A percentile compares a stretch with the other conserved stretches of the same genome.
phyloP scores from a whole-genome alignment of 2,329 filamentous ascomycete genomes.

The Ambrosiella cleistominuta region DNA sequence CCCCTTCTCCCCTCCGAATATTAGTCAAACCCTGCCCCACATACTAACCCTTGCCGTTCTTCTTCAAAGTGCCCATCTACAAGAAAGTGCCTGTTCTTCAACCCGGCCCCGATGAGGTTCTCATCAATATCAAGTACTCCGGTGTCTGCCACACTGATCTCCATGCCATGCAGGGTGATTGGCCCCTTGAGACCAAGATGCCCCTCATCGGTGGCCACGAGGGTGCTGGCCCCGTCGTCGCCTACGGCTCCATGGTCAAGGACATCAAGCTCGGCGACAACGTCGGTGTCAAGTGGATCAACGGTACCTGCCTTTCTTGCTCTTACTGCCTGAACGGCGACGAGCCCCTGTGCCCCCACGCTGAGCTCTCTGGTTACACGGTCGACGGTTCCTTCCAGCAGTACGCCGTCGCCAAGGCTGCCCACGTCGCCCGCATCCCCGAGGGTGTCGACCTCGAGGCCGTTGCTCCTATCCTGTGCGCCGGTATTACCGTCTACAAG shows the following conservation, averaged over 20 bases:
- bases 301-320: slow-evolving; percentile 70
- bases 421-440: slow-evolving; percentile 67
- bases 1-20: background rate
- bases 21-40: background rate
- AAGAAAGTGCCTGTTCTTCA: slow-evolving; percentile 67
- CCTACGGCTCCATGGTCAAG: slow-evolving; percentile 55
- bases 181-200: slow-evolving; percentile 68
- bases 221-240: slow-evolving; percentile 69
- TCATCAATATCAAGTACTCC: slow-evolving; percentile 79
- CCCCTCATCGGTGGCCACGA: slow-evolving; percentile 71
- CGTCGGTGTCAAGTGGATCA: slow-evolving; percentile 85
- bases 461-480: slow-evolving; percentile 65
- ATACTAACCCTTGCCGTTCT: background rate
- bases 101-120: slow-evolving; percentile 76
- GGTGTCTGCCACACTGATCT: slow-evolving; percentile 83
- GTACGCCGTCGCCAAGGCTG: slow-evolving; percentile 74
- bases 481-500: slow-evolving; percentile 79
- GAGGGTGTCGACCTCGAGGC: slow-evolving; percentile 60
- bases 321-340: slow-evolving; percentile 66
- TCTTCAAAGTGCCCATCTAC: slow-evolving; percentile 40
- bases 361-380: slow-evolving; percentile 72
- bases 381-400: slow-evolving; percentile 90
- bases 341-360: slow-evolving; percentile 64
- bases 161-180: slow-evolving; percentile 70
- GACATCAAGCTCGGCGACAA: slow-evolving; percentile 70